Evolutionary conservation across 176 grass and related monocot genomes (phyloP).

Genomic region (bread wheat (Triticum aestivum)): IWGSC_CS_RefSeq_v2.1 NC_057796.1:240942481-240942980

Average conservation of each 20-base stretch:
- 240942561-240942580: not conserved
- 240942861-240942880: slow-evolving; percentile 87
- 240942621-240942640: slow-evolving; percentile 1
- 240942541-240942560: slow-evolving; percentile 5
- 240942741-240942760: not conserved
- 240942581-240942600: not conserved
- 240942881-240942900: slow-evolving; percentile 78
- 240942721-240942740: not conserved
- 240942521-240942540: not conserved
- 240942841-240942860: slow-evolving; percentile 71
- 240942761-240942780: slow-evolving; percentile 25
- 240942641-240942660: not conserved
- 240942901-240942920: slow-evolving; percentile 90
- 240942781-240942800: slow-evolving; percentile 22
- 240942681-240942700: not conserved
- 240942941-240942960: slow-evolving; percentile 40
- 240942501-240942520: not conserved
- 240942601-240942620: slow-evolving; percentile 10
- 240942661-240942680: not conserved
- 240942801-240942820: not conserved
- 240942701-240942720: not conserved
- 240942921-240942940: slow-evolving; percentile 77
- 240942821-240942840: slow-evolving; percentile 76
- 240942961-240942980: slow-evolving; percentile 72
- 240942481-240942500: not conserved